These are phyloP conservation scores for Saccharomycopsis lassenensis DNA, from an alignment of 805 yeast genomes.

Conservation along the genomic window DNA sequence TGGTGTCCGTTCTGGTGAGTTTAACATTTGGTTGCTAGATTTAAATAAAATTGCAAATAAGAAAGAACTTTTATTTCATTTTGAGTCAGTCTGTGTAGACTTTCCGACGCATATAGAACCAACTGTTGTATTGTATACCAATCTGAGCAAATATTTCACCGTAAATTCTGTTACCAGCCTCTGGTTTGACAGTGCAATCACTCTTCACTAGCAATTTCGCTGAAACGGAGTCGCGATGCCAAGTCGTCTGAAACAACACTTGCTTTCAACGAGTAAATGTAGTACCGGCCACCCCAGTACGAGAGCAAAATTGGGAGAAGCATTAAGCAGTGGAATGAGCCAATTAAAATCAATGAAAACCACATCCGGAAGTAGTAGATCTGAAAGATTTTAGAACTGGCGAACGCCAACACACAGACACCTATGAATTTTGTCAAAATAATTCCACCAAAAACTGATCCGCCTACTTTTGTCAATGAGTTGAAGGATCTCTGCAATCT, in stretches of 20 bases:
- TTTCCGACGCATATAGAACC: too few relatives aligned
- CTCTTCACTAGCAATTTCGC: constrained; percentile 13
- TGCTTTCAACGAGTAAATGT: constrained; percentile 28
- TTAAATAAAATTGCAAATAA: too few relatives aligned
- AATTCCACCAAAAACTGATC: constrained; percentile 83
- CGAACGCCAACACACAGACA: constrained; percentile 74
- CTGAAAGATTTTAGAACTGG: constrained; percentile 79
- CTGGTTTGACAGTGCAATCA: too few relatives aligned
- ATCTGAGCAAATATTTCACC: too few relatives aligned
- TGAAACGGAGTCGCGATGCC: constrained; percentile 18
- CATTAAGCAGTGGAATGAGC: constrained; percentile 67
- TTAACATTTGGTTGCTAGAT: too few relatives aligned
- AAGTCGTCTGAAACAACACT: constrained; percentile 26
- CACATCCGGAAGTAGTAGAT: constrained; percentile 93
- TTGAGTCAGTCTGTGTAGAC: too few relatives aligned
- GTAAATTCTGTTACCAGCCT: too few relatives aligned
- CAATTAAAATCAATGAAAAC: constrained; percentile 66
- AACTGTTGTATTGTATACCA: too few relatives aligned
- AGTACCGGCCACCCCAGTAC: constrained; percentile 49
- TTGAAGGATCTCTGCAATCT: constrained; percentile 32
- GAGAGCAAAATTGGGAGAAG: constrained; percentile 70
- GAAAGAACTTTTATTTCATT: too few relatives aligned
- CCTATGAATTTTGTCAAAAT: constrained; percentile 86
- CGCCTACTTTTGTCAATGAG: constrained; percentile 73
- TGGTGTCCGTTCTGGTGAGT: constrained; percentile 99